Evolutionary conservation across 495 filamentous ascomycete genomes (phyloP).

Genomic region (Aspergillus haitiensis): DNA sequence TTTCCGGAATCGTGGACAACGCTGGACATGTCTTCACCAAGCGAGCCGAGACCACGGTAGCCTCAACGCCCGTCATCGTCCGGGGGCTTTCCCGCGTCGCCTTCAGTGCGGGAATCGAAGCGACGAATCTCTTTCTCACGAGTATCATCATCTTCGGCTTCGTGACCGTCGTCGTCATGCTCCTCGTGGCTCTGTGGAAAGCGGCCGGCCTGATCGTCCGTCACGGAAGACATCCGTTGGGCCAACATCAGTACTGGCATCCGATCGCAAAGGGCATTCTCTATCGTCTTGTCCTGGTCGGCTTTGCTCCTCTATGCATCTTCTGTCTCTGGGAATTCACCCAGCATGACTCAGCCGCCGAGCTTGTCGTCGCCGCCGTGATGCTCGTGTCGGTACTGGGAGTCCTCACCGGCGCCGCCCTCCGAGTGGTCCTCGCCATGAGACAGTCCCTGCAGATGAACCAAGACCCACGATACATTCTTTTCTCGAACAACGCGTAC

Average conservation of each 20-base stretch:
- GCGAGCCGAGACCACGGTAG: neutral
- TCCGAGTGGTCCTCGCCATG: constrained; percentile 83
- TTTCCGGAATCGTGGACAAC: neutral
- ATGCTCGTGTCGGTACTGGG: constrained; percentile 77
- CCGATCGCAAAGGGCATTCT: constrained; percentile 85
- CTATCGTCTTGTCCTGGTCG: constrained; percentile 84
- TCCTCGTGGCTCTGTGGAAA: constrained; percentile 76
- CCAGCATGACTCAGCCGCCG: constrained; percentile 76
- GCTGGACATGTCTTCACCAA: neutral
- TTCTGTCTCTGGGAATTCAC: constrained; percentile 96
- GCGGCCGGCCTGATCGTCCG: constrained; percentile 66
- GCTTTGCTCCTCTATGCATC: constrained; percentile 87
- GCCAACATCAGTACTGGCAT: constrained; percentile 56
- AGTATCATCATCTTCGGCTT: constrained; percentile 84
- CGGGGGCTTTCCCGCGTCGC: constrained; percentile 83
- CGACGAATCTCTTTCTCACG: constrained; percentile 91
- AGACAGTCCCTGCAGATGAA: constrained; percentile 83
- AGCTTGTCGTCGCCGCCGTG: constrained; percentile 84
- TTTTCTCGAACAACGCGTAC: constrained; percentile 86
- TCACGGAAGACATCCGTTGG: constrained; percentile 64
- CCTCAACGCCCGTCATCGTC: constrained; percentile 55
- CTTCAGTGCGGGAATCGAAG: constrained; percentile 80
- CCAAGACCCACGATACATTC: constrained; percentile 92
- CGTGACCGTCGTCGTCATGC: constrained; percentile 67
- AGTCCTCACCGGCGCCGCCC: constrained; percentile 79